These are phyloP conservation scores for Tuber calosporum DNA, from an alignment of 495 filamentous ascomycete species.

Conservation along the genomic window DNA sequence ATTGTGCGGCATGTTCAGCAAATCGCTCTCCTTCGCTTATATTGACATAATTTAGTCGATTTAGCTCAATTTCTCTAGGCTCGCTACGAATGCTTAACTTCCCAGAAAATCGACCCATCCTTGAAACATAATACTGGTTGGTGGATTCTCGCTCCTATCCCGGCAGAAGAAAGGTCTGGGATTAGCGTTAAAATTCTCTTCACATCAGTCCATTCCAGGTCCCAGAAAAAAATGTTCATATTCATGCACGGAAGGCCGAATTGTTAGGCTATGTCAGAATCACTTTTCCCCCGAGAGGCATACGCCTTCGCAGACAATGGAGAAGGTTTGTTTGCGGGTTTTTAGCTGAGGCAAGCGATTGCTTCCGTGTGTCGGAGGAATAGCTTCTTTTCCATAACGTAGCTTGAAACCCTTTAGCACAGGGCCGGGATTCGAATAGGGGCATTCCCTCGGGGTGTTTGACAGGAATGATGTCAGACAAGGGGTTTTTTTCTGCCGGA, in stretches of 20 bases:
- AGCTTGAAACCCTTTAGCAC: not conserved
- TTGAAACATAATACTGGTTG: too few relatives aligned
- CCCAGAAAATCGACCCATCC: not conserved
- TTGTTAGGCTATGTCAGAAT: not conserved
- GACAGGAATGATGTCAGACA: not conserved
- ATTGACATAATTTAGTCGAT: not conserved
- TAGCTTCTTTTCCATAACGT: not conserved
- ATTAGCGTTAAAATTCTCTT: not conserved
- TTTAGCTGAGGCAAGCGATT: not conserved
- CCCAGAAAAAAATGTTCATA: not conserved
- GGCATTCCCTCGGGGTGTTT: not conserved
- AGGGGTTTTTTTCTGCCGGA: not conserved
- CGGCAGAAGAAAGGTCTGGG: not conserved
- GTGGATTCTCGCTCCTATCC: not conserved
- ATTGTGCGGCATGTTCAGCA: constrained; percentile 55
- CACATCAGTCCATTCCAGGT: not conserved
- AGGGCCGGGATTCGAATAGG: not conserved
- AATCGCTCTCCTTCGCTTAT: constrained; percentile 34
- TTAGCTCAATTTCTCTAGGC: not conserved
- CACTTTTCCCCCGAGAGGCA: not conserved
- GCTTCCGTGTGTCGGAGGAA: not conserved
- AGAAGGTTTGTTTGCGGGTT: not conserved
- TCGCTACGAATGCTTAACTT: not conserved
- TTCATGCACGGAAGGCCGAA: not conserved
- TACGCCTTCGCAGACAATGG: not conserved